Base-by-base conservation (phyloP, 495 filamentous ascomycete species). In the Penicillium chermesinum region DNA sequence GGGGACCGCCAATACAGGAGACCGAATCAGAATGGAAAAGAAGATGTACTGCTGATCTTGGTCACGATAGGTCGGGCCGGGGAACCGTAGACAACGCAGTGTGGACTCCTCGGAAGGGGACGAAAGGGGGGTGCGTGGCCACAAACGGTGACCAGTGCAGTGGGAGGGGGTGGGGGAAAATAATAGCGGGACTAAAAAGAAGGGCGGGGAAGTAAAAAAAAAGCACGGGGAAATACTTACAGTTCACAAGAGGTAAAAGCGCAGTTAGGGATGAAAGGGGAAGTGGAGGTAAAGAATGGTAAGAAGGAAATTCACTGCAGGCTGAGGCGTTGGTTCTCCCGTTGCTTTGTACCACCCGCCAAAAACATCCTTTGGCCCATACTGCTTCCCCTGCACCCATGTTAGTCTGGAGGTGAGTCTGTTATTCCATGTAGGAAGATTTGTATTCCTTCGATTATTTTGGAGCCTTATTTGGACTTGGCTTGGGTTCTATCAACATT, bases 71-170 rank as follows among this genome's bases (percentile, higher is more conserved):
- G 38, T 51, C 48, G 50, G 48, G 36, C 55, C 53, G 50, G 45
- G 32, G 37, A 48, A 61, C 48, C 52, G 40, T 46, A 47, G 49
- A 44, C 57, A 45, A 36, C 46, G 54, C 54, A 38, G 53, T 49
- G 50, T 50, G 46, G 52, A 14, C 44, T 49, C 38, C 40, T 33
- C 39, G 41, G 54, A 52, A 48, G 46, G 52, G 47, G 39, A n/a
- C n/a, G 42, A 49, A 40, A 49, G 38, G 50, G 55, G 50, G 45
- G 68, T 71, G 68, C 66, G 68, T 71, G 66, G 68, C 68, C 61
- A 68, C 57, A 68, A 53, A 38, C 39, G 48, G 50, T 38, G 27
- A 46, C 10, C 47, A 42, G 49, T 41, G 14, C 30, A 18, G 34
- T 21, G 42, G 42, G 39, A 21, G 50, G 41, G 36, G 41, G 21